Evolutionary conservation across 2,329 filamentous ascomycete genomes (phyloP).

Genomic region (Lasiodiplodia citricola): DNA sequence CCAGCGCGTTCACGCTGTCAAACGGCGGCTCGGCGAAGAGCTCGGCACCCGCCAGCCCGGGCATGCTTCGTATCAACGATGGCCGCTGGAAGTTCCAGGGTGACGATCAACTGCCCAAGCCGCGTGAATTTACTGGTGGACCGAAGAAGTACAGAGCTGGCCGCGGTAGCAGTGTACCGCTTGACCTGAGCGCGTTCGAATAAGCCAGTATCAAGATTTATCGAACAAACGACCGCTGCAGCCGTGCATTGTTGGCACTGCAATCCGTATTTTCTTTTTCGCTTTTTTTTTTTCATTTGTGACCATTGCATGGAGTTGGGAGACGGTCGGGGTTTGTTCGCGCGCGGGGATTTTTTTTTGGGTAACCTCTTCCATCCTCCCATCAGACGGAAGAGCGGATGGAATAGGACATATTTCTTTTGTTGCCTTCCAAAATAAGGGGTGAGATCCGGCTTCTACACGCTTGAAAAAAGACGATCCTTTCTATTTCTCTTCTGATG

Average conservation of each 20-base stretch:
- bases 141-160: constrained; percentile 85
- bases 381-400: neutral
- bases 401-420: neutral
- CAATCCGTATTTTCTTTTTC: neutral
- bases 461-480: neutral
- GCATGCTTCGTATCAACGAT: constrained; percentile 61
- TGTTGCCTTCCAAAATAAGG: neutral
- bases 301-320: constrained; percentile 16
- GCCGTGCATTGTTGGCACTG: neutral
- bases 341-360: neutral
- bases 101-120: constrained; percentile 82
- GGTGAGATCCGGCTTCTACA: neutral
- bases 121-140: constrained; percentile 77
- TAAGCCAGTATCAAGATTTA: constrained; percentile 28
- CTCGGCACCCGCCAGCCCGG: constrained; percentile 30
- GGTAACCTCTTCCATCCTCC: neutral
- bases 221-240: constrained; percentile 8
- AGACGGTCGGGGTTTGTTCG: neutral
- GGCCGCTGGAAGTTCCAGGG: constrained; percentile 84
- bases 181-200: constrained; percentile 73
- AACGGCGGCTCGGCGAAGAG: constrained; percentile 43
- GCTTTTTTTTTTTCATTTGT: neutral
- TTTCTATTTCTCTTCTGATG: neutral
- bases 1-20: constrained; percentile 72
- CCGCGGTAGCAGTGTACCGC: constrained; percentile 88